phyloP scores from a whole-genome alignment of 495 filamentous ascomycete species.

The Aspergillus conjunctus region DNA sequence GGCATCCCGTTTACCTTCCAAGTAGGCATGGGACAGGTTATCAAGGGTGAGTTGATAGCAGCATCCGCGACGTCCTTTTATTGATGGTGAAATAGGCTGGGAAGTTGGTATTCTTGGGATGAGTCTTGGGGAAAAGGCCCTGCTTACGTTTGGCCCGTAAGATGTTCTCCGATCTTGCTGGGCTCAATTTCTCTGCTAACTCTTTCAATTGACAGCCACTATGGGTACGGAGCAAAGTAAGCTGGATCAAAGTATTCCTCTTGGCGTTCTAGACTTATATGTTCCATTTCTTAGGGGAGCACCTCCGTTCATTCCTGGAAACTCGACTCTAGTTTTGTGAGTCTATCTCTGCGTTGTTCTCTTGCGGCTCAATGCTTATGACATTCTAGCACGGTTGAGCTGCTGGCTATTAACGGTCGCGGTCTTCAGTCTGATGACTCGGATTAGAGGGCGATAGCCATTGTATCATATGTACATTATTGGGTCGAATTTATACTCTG shows the following conservation, averaged over 20 bases:
- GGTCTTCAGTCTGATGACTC: slow-evolving; percentile 19
- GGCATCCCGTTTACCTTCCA: slow-evolving; percentile 27
- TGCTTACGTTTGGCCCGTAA: slow-evolving; percentile 30
- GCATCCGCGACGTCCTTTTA: background rate
- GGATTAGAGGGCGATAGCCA: background rate
- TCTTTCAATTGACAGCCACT: slow-evolving; percentile 18
- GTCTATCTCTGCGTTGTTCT: background rate
- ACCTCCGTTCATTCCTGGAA: slow-evolving; percentile 27
- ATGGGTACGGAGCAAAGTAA: slow-evolving; percentile 29
- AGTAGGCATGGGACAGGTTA: slow-evolving; percentile 26
- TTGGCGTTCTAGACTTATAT: background rate
- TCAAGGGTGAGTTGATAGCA: slow-evolving; percentile 20
- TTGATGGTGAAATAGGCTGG: slow-evolving; percentile 20
- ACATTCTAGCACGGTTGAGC: slow-evolving; percentile 17
- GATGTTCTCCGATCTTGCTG: background rate
- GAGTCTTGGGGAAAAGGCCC: slow-evolving; percentile 29
- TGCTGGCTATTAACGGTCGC: slow-evolving; percentile 26
- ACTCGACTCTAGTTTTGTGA: slow-evolving; percentile 29
- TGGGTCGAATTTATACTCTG: too few relatives aligned
- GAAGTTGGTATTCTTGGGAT: slow-evolving; percentile 27
- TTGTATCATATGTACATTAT: too few relatives aligned
- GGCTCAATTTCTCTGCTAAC: background rate
- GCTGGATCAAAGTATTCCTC: background rate
- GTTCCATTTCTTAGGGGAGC: slow-evolving; percentile 14
- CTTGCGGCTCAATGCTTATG: background rate